Conservation (phyloP, 2,329 filamentous ascomycete species). For the Trichoderma sp. region DNA sequence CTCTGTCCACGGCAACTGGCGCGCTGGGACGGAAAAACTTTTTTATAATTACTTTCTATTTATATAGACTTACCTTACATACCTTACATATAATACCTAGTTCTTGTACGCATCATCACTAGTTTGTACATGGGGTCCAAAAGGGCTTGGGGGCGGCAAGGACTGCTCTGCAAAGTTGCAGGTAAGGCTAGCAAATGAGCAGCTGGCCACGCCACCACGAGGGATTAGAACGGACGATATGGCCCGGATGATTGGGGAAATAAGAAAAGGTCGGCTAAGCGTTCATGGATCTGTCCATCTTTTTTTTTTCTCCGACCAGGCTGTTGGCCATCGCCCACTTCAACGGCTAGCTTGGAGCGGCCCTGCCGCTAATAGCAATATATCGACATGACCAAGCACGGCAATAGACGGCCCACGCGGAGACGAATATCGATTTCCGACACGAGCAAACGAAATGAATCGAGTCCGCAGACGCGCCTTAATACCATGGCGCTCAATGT, state of each 20-base stretch:
- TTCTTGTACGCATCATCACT: neutral
- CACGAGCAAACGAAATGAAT: slow-evolving; percentile 19
- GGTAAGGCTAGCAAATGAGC: neutral
- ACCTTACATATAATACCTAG: neutral
- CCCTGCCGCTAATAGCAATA: neutral
- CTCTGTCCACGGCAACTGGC: slow-evolving; percentile 22
- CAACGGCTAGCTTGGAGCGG: slow-evolving; percentile 1
- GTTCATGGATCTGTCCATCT: neutral
- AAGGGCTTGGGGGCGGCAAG: slow-evolving; percentile 8
- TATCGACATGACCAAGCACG: neutral
- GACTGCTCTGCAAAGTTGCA: neutral
- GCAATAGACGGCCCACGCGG: slow-evolving; percentile 10
- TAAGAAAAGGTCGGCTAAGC: neutral
- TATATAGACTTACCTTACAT: slow-evolving; percentile 6
- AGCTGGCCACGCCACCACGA: slow-evolving; percentile 11
- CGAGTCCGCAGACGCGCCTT: slow-evolving; percentile 4
- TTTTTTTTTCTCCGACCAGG: slow-evolving; percentile 7
- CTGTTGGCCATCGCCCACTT: slow-evolving; percentile 7
- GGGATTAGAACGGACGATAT: neutral
- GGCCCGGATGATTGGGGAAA: slow-evolving; percentile 8
- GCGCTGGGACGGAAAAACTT: slow-evolving; percentile 12
- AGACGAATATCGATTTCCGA: neutral
- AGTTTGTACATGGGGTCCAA: slow-evolving; percentile 2
- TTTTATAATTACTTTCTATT: slow-evolving; percentile 21
- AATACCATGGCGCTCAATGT: neutral